Evolutionary conservation across 345 rosid species (phyloP).

Genomic region (Rhodomyrtus tomentosa): DNA sequence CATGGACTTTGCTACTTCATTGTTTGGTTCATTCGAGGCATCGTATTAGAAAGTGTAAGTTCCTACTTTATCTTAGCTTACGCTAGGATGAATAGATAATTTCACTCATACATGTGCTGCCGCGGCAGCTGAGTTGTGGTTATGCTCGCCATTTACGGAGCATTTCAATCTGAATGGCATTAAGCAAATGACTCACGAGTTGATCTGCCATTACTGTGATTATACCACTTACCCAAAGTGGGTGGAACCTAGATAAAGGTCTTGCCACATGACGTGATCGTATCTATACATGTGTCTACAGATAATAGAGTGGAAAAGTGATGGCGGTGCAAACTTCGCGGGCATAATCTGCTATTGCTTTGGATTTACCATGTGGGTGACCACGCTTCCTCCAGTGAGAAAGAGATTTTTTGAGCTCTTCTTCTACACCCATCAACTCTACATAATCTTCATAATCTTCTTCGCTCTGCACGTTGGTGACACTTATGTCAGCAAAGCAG

Average conservation of each 20-base stretch:
- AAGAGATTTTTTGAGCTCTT: slow-evolving; percentile 31
- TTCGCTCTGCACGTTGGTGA: slow-evolving; percentile 37
- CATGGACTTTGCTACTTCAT: slow-evolving; percentile 17
- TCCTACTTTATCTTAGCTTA: neutral
- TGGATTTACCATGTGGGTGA: slow-evolving; percentile 35
- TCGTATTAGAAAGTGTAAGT: neutral
- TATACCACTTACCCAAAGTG: neutral
- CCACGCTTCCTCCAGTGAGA: slow-evolving; percentile 26
- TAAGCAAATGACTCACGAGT: neutral
- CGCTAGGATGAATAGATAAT: neutral
- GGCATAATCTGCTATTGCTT: slow-evolving; percentile 27
- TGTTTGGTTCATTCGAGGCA: slow-evolving; percentile 11
- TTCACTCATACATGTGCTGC: neutral
- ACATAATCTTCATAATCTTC: slow-evolving; percentile 30
- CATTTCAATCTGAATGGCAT: neutral
- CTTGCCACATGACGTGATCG: neutral
- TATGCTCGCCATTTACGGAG: neutral
- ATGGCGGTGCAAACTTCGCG: slow-evolving; percentile 25
- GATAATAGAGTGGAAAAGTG: slow-evolving; percentile 28
- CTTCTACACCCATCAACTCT: slow-evolving; percentile 44
- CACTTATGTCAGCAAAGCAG: slow-evolving; percentile 17
- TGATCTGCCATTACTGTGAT: neutral
- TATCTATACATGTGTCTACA: neutral
- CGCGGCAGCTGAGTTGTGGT: neutral
- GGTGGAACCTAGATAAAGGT: neutral